These are phyloP conservation scores for Begonia fuchsioides DNA, from an alignment of 306 rosid genomes.

Conservation along the genomic window DNA sequence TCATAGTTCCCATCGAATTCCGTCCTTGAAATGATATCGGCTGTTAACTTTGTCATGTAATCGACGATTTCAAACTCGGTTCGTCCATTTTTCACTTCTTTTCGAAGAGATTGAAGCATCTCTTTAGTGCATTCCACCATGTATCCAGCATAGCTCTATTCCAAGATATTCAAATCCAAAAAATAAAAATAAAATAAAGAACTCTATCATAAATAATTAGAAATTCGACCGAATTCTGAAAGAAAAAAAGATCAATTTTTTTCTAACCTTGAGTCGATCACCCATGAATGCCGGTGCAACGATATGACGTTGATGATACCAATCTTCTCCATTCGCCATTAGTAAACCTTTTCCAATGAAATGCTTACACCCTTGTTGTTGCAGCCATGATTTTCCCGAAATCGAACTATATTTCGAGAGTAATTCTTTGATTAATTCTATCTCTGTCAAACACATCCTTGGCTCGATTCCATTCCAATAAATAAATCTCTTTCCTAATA, in stretches of 20 bases:
- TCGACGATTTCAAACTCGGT: constrained; percentile 68
- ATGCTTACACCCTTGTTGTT: constrained; percentile 37
- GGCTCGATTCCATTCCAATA: constrained; percentile 40
- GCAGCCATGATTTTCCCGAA: constrained; percentile 37
- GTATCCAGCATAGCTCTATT: constrained; percentile 67
- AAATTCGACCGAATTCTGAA: not conserved
- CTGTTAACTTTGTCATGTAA: constrained; percentile 52
- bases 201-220: not conserved
- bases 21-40: constrained; percentile 79
- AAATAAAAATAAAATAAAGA: not conserved
- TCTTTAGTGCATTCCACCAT: constrained; percentile 90
- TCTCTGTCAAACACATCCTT: constrained; percentile 34
- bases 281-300: constrained; percentile 34
- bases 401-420: constrained; percentile 24
- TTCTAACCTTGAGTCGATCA: constrained; percentile 26
- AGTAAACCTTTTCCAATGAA: constrained; percentile 34
- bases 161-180: constrained; percentile 3
- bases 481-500: constrained; percentile 25
- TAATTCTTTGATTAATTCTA: constrained; percentile 29
- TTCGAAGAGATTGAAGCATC: constrained; percentile 51
- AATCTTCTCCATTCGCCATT: constrained; percentile 36
- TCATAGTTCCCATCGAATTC: constrained; percentile 64
- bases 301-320: constrained; percentile 42
- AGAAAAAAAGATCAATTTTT: not conserved
- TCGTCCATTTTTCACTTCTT: constrained; percentile 26